phyloP scores from a whole-genome alignment of 805 yeast species.

The Komagataella ulmi region DNA sequence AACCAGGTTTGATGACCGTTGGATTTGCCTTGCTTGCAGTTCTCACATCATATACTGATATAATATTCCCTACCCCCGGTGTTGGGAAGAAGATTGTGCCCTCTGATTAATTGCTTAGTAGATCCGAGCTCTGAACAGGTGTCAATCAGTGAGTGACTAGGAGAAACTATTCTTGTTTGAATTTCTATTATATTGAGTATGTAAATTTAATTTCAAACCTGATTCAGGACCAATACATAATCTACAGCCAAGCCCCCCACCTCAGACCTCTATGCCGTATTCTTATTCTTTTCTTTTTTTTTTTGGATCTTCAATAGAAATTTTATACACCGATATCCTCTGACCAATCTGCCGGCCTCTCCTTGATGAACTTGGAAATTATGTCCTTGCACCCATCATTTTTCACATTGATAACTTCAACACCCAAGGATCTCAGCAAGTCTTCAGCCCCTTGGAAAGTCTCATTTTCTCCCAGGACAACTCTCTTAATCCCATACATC shows the following conservation, averaged over 20 bases:
- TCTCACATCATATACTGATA: conserved; percentile 35
- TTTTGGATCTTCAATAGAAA: neutral
- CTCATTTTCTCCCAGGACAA: conserved; percentile 80
- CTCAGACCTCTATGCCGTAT: neutral
- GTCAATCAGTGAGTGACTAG: neutral
- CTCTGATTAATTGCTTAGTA: neutral
- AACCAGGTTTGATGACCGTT: conserved; percentile 33
- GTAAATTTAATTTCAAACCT: neutral
- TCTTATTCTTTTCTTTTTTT: neutral
- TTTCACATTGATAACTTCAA: conserved; percentile 53
- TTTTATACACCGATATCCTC: conserved; percentile 58
- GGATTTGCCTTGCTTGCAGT: conserved; percentile 33
- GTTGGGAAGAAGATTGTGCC: conserved; percentile 4
- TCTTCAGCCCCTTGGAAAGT: conserved; percentile 81
- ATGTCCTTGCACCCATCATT: conserved; percentile 50
- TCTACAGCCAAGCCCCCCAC: neutral
- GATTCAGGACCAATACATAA: neutral
- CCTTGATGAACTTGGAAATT: conserved; percentile 68
- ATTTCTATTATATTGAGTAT: neutral
- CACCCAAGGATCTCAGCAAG: conserved; percentile 50
- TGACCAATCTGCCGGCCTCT: conserved; percentile 67
- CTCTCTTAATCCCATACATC: conserved; percentile 76
- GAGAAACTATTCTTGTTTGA: neutral
- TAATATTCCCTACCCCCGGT: conserved; percentile 30
- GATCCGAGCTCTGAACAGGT: neutral